Conservation (phyloP, 768 basidiomycete genomes). For the Tulasnella sp. region DNA sequence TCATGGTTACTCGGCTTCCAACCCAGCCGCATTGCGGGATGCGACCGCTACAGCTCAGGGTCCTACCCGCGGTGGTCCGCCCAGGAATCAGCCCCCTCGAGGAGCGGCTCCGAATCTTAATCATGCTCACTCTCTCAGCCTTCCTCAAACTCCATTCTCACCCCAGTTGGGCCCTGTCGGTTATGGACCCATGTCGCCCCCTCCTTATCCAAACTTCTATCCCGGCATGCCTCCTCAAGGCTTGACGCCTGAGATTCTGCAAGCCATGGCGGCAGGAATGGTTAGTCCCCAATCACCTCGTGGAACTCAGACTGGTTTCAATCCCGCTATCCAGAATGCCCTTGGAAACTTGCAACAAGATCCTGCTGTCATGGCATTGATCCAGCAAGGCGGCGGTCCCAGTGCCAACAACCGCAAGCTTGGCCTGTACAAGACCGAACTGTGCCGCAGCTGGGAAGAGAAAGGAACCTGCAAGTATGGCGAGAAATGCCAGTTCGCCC, state of each 20-base stretch:
- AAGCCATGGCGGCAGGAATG: slow-evolving; percentile 13
- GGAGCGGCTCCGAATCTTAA: neutral
- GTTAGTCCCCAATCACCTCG: neutral
- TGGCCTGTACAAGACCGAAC: slow-evolving; percentile 84
- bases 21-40: neutral
- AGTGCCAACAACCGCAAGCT: slow-evolving; percentile 90
- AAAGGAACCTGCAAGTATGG: slow-evolving; percentile 84
- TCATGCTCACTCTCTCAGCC: slow-evolving; percentile 8
- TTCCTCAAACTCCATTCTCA: slow-evolving; percentile 5
- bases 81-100: neutral
- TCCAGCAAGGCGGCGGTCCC: slow-evolving; percentile 49
- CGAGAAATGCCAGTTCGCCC: slow-evolving; percentile 87
- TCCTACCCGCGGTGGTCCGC: neutral
- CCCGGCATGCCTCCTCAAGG: slow-evolving; percentile 16
- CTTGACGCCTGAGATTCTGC: slow-evolving; percentile 16
- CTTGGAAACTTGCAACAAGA: slow-evolving; percentile 16
- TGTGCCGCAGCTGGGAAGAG: slow-evolving; percentile 91
- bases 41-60: neutral
- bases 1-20: slow-evolving; percentile 11
- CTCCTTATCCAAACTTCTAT: neutral
- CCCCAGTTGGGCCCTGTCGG: neutral
- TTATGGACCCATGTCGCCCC: neutral
- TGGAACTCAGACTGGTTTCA: neutral
- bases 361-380: slow-evolving; percentile 8
- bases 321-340: neutral